Evolutionary conservation across 1,139 yeast genomes (phyloP), one percentile per base, ranked within the genome.

Genomic region (Zhuliangozyma parablackwelliae): DNA sequence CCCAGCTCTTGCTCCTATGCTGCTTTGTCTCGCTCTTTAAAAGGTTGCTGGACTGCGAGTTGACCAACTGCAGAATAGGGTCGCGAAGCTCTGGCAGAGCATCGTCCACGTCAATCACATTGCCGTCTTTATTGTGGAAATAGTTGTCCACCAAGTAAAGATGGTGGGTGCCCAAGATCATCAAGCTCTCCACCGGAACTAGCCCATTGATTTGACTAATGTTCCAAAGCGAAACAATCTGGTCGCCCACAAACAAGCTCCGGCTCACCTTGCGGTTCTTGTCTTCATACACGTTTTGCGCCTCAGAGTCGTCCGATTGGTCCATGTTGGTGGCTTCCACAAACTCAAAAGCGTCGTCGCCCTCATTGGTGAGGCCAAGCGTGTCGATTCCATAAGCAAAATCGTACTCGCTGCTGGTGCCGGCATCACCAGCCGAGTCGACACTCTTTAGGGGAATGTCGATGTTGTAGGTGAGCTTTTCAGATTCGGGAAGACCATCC

Each of bases 171-270:
- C 95, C 95, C 25, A 82, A 54, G 20, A 87, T 82, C 59, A 87
- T 62, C 33, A 87, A 68, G 26, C 92, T 85, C 51, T 86, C 95
- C 20, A 72, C 64, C 1, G 89, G 79, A 20, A 80, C 85, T 20
- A 87, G 61, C 0, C 95, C 95, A 41, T 81, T 64, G 21, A 87
- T 75, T 36, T 80, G 80, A 42, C 89, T 78, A 2, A 84, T 78
- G 54, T 87, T 87, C 81, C 87, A 80, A n/a, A 87, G 59, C 8
- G 78, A 76, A 10, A 65, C 69, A 23, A 87, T 83, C 37, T 71
- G 73, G 53, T 87, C 96, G n/a, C 86, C 85, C 40, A 78, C 71
- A 48, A 65, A 80, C 35, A 87, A 59, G 47, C 84, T 75, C 40
- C 90, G 67, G 24, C 86, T 61, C 0, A 87, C 83, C 50, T 82